A percentile compares a stretch with the other conserved stretches of the same genome.
phyloP scores from a whole-genome alignment of 768 basidiomycete genomes.

The Pleurotus tuber-regium region DNA sequence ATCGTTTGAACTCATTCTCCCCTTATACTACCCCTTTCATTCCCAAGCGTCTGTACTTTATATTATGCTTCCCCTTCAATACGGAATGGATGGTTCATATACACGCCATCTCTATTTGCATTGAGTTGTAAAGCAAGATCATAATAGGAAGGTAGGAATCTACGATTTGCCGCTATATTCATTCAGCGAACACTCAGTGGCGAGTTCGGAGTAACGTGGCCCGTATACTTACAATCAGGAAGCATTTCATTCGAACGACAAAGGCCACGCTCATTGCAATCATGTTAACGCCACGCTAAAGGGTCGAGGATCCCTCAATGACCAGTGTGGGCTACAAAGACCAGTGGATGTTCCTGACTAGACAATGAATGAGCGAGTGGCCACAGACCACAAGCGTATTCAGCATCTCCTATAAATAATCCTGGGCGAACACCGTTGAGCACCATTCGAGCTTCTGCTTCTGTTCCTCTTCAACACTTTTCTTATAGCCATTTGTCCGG shows the following conservation, averaged over 20 bases:
- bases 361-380: too few species aligned
- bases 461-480: not conserved
- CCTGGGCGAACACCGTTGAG: not conserved
- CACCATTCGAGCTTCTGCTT: not conserved
- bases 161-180: not conserved
- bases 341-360: too few species aligned
- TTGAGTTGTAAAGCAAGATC: not conserved
- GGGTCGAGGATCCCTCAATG: too few species aligned
- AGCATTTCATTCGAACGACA: too few species aligned
- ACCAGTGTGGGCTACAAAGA: too few species aligned
- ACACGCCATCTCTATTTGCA: too few species aligned
- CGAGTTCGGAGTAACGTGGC: not conserved
- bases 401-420: too few species aligned
- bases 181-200: not conserved
- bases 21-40: slow-evolving; percentile 7
- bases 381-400: too few species aligned
- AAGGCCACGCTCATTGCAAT: too few species aligned
- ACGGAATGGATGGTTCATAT: slow-evolving; percentile 7
- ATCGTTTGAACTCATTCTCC: slow-evolving; percentile 5
- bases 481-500: not conserved
- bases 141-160: slow-evolving; percentile 2
- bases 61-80: slow-evolving; percentile 10
- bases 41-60: slow-evolving; percentile 9
- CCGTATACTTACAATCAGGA: not conserved
- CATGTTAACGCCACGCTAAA: too few species aligned